phyloP scores from a whole-genome alignment of 2,329 filamentous ascomycete genomes.

The Sporothrix protearum region DNA sequence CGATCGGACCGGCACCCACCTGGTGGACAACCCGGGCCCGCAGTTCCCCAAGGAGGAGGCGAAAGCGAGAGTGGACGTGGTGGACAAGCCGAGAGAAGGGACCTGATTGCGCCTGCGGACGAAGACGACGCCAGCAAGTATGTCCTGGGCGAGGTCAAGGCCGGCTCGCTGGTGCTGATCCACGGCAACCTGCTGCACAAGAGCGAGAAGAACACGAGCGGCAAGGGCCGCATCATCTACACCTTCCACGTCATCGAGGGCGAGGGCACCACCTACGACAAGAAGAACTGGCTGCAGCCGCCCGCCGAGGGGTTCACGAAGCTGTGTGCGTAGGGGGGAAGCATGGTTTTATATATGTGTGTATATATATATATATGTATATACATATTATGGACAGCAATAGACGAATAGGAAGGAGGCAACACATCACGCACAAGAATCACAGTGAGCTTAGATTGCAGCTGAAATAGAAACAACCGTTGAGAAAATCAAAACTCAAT shows the following conservation, averaged over 20 bases:
- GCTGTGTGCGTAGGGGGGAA: conserved; percentile 43
- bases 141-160: conserved; percentile 80
- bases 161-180: conserved; percentile 85
- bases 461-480: background rate
- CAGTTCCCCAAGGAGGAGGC: conserved; percentile 53
- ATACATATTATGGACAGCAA: background rate
- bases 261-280: conserved; percentile 69
- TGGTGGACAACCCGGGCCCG: conserved; percentile 64
- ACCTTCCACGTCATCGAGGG: conserved; percentile 93
- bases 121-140: conserved; percentile 56
- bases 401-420: background rate
- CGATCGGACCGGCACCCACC: conserved; percentile 55
- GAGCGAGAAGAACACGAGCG: conserved; percentile 86
- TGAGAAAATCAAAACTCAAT: conserved; percentile 1
- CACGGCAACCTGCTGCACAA: conserved; percentile 95
- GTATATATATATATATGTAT: background rate
- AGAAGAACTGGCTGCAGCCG: conserved; percentile 89
- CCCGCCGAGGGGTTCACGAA: conserved; percentile 74
- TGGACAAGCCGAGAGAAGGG: conserved; percentile 38
- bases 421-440: background rate
- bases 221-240: conserved; percentile 88
- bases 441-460: background rate
- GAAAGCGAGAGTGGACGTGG: no score
- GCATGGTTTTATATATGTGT: no score
- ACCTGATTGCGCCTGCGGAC: background rate